Evolutionary conservation across 2,329 filamentous ascomycete species (phyloP), one percentile per base, ranked within the genome.

Genomic region (Lachnum nothofagi): DNA sequence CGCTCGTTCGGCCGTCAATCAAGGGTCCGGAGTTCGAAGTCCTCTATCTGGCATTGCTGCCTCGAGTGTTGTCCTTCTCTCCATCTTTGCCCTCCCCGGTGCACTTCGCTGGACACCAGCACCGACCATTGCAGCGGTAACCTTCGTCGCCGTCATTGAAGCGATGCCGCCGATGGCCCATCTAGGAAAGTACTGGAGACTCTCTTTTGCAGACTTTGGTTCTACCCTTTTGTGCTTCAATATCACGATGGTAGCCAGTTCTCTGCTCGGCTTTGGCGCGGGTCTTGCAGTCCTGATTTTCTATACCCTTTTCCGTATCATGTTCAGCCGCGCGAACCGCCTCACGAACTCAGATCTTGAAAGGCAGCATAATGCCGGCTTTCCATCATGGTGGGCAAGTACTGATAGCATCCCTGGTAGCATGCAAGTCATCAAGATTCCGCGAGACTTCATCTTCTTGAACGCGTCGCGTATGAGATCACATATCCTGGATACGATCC

Each of bases 31-130:
- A 20, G 80, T 83, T 59, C 76, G 75, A 51, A 80, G 77, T 3
- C 82, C 82, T 0, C 67, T 82, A 0, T 80, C 77, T 35, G 80
- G 80, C 4, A 57, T 80, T 16, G 68, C 85, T 49, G 82, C 81
- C 0, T 76, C 78, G 3, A 79, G 72, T 5, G 77, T 82, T 41
- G 78, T 85, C 16, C 67, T 85, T 10, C 63, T 85, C 2, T 79
- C 76, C 20, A 74, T 84, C 17, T 84, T 80, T 60, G 73, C 80
- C 52, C 75, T 83, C 31, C 77, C 76, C 0, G 77, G 75, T 0
- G 76, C 79, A 0, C 70, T 85, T 0, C 84, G 79, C 66, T 85
- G 80, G 80, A 80, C 85, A 16, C 81, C 82, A 1, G 82, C 82
- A 55, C 73, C 80, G 0, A 81, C 78, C 0, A 70, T 85, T 1